Evolutionary conservation across 2,329 filamentous ascomycete species (phyloP), one percentile per base, ranked within the genome.

Genomic region (Apiospora malaysiana): DNA sequence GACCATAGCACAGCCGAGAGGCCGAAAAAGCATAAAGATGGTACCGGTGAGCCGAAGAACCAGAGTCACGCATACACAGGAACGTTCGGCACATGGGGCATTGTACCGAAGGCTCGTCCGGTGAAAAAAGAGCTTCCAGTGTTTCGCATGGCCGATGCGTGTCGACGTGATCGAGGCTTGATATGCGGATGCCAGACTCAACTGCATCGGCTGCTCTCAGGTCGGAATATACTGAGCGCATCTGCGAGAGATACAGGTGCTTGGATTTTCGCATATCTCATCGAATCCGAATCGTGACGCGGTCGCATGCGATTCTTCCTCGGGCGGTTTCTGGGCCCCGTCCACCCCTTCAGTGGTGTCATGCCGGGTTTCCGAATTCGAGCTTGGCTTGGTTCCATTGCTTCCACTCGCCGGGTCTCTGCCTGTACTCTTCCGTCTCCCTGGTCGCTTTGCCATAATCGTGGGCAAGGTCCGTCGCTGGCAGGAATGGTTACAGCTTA

Each of bases 81-180:
- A 66, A 42, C 9, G 23, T 42, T 43, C 14, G 59, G 59, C 59
- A 66, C 59, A 66, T 66, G 59, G 9, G 14, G 32, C 59, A 66
- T 42, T 23, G 5, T 23, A 18, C 25, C 49, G 40, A 66, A 21
- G 59, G 32, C 4, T 27, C 18, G 32, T 14, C 14, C 2, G 21
- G 32, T 12, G 32, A 12, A 9, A 66, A 12, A 32, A 66, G 59
- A 40, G 32, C n/a, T 21, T 42, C 40, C 14, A 42, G 49, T 5
- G 49, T 56, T 27, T 56, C 49, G 49, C 49, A 56, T 5, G 23
- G 49, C 25, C 14, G 5, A 27, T 56, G 18, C 4, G 25, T 27
- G 14, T 18, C 25, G 49, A 56, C 27, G 18, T 56, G 49, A 27
- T 18, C 14, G 0, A 56, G 49, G 25, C 12, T 14, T 27, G 49